A percentile compares a stretch with the other conserved stretches of the same genome.
These are phyloP conservation scores for Clausena lansium DNA, from an alignment of 345 rosid species.

Conservation along the genomic window DNA sequence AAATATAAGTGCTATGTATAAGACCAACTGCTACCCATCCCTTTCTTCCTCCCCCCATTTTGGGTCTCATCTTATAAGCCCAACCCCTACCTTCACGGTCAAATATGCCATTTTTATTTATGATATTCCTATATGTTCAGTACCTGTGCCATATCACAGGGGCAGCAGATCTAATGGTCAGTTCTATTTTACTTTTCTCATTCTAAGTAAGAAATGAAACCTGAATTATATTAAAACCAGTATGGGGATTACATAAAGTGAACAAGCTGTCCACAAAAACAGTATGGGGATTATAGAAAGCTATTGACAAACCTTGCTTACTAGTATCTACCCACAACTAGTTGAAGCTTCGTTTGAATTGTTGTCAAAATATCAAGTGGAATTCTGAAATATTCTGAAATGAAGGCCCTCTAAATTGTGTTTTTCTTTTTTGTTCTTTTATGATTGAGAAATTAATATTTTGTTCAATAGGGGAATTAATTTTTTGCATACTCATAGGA, in stretches of 20 bases:
- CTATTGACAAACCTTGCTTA: background rate
- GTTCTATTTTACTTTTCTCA: no score
- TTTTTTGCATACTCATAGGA: conserved; percentile 4
- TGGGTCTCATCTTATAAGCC: background rate
- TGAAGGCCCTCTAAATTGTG: background rate
- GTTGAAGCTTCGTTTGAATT: background rate
- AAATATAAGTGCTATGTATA: background rate
- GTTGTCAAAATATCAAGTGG: background rate
- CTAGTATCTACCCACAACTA: background rate
- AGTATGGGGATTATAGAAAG: background rate
- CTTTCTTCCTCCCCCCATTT: background rate
- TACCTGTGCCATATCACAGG: background rate
- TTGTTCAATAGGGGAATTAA: background rate
- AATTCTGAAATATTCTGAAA: background rate
- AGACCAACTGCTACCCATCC: background rate
- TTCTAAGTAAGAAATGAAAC: background rate
- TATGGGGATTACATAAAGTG: background rate
- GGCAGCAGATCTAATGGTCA: background rate
- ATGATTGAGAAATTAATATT: background rate
- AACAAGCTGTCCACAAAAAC: background rate
- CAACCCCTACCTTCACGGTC: background rate
- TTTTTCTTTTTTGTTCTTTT: background rate
- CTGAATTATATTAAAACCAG: background rate
- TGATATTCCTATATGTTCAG: background rate
- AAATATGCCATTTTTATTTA: background rate